These are phyloP conservation scores for Nyssa sinensis DNA, from an alignment of 148 eudicot genomes.

Conservation along the genomic window DNA sequence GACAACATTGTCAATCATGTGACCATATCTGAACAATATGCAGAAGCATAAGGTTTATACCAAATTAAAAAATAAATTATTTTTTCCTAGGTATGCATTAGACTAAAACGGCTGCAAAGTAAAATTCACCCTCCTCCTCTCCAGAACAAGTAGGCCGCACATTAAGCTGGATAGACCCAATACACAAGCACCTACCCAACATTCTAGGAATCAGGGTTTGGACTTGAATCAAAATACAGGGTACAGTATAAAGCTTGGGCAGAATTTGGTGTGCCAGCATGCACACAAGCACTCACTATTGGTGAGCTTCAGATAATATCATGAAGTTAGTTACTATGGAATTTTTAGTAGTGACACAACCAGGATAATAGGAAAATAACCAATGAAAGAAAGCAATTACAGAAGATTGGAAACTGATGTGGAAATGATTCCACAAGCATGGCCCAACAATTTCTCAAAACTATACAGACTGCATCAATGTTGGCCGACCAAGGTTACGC, in stretches of 20 bases:
- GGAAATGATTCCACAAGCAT: background rate
- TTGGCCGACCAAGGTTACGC: background rate
- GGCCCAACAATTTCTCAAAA: background rate
- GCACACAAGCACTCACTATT: background rate
- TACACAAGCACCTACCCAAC: background rate
- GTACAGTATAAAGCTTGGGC: too few species aligned
- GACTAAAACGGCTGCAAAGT: background rate
- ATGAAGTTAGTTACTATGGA: background rate
- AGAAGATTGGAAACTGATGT: background rate
- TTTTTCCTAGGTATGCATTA: slow-evolving; percentile 13
- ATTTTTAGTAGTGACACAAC: background rate
- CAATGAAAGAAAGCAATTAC: background rate
- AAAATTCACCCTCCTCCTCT: slow-evolving; percentile 27
- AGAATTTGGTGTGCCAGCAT: too few species aligned
- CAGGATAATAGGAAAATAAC: background rate
- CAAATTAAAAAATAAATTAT: background rate
- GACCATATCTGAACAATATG: slow-evolving; percentile 65
- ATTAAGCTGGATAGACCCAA: background rate
- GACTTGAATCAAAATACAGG: too few species aligned
- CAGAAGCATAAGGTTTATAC: slow-evolving; percentile 12
- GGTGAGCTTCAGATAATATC: background rate
- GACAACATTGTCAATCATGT: slow-evolving; percentile 99
- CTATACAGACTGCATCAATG: background rate
- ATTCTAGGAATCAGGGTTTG: too few species aligned
- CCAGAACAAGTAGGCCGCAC: too few species aligned